phyloP scores from a whole-genome alignment of 169 alveolate species.

The Perkinsus chesapeaki region DNA sequence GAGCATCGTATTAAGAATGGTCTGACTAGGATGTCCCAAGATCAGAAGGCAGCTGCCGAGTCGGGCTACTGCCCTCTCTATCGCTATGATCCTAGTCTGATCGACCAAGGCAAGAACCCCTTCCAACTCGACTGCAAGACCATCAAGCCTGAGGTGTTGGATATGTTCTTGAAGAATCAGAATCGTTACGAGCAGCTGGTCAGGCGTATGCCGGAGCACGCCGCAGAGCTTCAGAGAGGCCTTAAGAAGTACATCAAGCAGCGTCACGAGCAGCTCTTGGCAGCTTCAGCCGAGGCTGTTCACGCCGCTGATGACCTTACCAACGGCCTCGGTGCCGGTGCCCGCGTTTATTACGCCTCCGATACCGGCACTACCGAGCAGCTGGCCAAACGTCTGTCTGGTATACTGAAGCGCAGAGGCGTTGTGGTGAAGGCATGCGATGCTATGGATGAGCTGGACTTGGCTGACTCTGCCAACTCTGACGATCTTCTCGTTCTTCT shows the following conservation, averaged over 20 bases:
- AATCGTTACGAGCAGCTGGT: conserved; percentile 30
- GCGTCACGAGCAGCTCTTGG: neutral
- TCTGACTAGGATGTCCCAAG: conserved; percentile 19
- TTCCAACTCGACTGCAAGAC: conserved; percentile 35
- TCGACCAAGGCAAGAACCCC: conserved; percentile 23
- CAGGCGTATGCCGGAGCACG: conserved; percentile 32
- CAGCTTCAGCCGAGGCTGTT: neutral
- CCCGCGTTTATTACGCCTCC: neutral
- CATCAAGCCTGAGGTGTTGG: conserved; percentile 20
- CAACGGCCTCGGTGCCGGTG: neutral
- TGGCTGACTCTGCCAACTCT: neutral
- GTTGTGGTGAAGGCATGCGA: neutral
- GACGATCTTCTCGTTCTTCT: neutral
- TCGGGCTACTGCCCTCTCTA: conserved; percentile 48
- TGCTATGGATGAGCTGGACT: neutral
- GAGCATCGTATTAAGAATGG: conserved; percentile 37
- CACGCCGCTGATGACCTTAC: neutral
- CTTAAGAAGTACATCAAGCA: conserved; percentile 10
- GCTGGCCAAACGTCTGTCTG: neutral
- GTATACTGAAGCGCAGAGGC: neutral
- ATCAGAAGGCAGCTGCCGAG: conserved; percentile 40
- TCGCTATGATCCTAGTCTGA: conserved; percentile 31
- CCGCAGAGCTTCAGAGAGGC: conserved; percentile 18
- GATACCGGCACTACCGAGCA: conserved; percentile 12
- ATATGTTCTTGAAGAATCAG: conserved; percentile 22